Evolutionary conservation across 345 rosid genomes (phyloP).

Genomic region (Salix dunnii): DNA sequence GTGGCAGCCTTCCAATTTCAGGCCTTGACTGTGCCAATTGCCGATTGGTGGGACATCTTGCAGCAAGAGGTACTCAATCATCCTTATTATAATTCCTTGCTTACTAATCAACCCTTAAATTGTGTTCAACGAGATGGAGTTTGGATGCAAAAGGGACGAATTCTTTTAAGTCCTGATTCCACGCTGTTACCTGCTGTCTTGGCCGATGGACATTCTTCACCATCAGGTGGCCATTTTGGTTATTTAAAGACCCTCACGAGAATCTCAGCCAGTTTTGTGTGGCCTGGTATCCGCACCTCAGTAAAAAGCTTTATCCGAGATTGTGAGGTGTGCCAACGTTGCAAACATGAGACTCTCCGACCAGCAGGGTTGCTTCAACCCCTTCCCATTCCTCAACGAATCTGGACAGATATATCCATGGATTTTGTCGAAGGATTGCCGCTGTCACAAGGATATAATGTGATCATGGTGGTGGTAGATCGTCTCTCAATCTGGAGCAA

Average conservation of each 20-base stretch:
- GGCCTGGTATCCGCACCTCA: neutral
- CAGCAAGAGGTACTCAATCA: neutral
- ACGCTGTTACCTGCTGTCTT: accelerated
- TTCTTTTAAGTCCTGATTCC: neutral
- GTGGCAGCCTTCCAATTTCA: neutral
- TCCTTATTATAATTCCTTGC: neutral
- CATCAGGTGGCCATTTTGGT: neutral
- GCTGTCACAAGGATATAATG: neutral
- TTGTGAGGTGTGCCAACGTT: neutral
- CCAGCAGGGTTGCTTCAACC: neutral
- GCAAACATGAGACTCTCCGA: neutral
- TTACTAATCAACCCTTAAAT: no score
- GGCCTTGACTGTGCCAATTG: neutral
- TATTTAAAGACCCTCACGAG: neutral
- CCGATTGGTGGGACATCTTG: neutral
- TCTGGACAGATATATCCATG: neutral
- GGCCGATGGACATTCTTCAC: neutral
- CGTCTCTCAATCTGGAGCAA: neutral
- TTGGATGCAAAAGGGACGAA: neutral
- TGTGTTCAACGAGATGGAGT: neutral
- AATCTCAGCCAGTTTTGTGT: neutral
- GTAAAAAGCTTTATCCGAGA: neutral
- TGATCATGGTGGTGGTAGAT: neutral
- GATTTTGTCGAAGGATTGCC: neutral
- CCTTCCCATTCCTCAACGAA: neutral